A percentile compares a stretch with the other conserved stretches of the same genome.
Conservation (phyloP, 2,329 filamentous ascomycete species). For the Pestalotiopsis sp. region DNA sequence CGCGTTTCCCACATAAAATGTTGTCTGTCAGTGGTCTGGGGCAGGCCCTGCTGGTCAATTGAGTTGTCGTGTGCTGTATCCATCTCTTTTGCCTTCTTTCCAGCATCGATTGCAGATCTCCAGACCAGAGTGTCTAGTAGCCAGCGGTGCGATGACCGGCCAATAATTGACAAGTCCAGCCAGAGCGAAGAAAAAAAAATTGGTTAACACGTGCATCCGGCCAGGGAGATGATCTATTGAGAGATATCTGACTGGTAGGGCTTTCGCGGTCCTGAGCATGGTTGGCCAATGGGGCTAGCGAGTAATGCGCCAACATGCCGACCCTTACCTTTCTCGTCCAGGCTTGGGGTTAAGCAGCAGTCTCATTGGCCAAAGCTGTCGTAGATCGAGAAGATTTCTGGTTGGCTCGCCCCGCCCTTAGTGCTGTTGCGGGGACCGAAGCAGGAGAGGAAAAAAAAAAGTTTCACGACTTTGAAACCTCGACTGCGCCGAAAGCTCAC, state of each 20-base stretch:
- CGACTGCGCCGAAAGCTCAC: background rate
- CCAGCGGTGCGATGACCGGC: background rate
- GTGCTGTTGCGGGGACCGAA: constrained; percentile 7
- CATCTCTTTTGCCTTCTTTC: background rate
- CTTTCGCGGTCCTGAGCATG: background rate
- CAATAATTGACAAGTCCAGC: background rate
- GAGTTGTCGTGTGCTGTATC: too few relatives aligned
- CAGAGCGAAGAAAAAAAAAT: background rate
- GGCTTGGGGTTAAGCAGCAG: background rate
- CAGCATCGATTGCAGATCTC: background rate
- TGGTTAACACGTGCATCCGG: background rate
- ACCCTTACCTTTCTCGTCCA: constrained; percentile 1
- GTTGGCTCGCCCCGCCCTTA: background rate
- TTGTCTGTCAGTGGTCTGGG: background rate
- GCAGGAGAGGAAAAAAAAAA: constrained; percentile 12
- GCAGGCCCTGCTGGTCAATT: background rate
- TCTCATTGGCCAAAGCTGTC: constrained; percentile 2
- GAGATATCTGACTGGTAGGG: constrained; percentile 5
- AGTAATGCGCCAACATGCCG: background rate
- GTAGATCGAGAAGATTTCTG: constrained; percentile 15
- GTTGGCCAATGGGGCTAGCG: constrained; percentile 13
- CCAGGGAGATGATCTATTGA: background rate
- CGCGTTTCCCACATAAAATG: background rate
- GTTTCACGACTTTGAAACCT: constrained; percentile 2
- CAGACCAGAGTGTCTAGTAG: background rate